Percentiles rank a stretch among this genome's conserved stretches.
Conservation (phyloP, 768 basidiomycete genomes). For the Amanita polypyramis region DNA sequence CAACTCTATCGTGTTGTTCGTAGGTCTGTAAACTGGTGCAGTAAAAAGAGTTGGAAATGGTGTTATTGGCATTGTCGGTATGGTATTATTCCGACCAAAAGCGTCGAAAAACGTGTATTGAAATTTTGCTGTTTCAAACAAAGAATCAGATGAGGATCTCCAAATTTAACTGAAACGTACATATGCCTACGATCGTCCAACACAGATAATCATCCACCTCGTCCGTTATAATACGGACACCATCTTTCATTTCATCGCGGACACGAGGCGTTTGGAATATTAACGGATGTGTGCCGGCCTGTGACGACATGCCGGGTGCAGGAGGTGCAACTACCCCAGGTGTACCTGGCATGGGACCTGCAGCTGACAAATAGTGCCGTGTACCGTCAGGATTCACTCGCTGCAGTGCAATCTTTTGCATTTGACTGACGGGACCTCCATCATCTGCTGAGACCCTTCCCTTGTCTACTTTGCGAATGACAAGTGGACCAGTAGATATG, state of each 20-base stretch:
- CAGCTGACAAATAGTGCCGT: conserved; percentile 82
- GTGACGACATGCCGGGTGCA: conserved; percentile 65
- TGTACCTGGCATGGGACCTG: conserved; percentile 75
- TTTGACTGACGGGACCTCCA: conserved; percentile 88
- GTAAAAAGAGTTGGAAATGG: conserved; percentile 85
- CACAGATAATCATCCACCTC: conserved; percentile 93
- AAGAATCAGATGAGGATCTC: background rate
- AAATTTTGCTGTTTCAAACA: conserved; percentile 58
- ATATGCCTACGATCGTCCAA: conserved; percentile 94
- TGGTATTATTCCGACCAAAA: conserved; percentile 66
- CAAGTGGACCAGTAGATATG: conserved; percentile 73
- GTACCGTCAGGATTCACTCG: conserved; percentile 74
- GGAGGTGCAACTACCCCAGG: conserved; percentile 57
- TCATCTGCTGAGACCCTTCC: conserved; percentile 80
- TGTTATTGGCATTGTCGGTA: conserved; percentile 75
- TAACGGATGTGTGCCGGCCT: conserved; percentile 72
- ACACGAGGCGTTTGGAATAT: conserved; percentile 72
- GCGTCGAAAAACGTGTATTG: conserved; percentile 93
- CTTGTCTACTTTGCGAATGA: conserved; percentile 91
- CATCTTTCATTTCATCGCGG: conserved; percentile 77
- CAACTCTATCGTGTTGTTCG: conserved; percentile 68
- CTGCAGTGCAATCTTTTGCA: conserved; percentile 93
- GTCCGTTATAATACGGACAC: conserved; percentile 63
- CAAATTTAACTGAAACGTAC: conserved; percentile 32
- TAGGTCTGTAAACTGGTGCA: conserved; percentile 62